These are phyloP conservation scores for Ceratocystis alfenasii DNA, from an alignment of 2,329 filamentous ascomycete genomes.

Conservation along the genomic window DNA sequence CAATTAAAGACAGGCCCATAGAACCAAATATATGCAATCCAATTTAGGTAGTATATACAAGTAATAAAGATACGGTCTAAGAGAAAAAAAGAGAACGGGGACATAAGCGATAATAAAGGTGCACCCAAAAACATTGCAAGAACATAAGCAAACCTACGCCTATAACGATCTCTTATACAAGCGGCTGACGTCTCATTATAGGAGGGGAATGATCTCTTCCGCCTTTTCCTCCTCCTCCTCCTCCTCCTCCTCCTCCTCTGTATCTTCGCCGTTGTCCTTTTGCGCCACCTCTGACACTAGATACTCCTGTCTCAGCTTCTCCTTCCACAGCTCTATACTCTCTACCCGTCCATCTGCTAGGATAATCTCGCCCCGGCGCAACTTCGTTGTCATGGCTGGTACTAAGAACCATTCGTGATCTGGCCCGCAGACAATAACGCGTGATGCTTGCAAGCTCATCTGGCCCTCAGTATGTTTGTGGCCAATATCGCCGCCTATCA, in stretches of 20 bases:
- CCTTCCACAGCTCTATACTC: constrained; percentile 31
- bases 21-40: not conserved
- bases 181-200: not conserved
- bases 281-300: not conserved
- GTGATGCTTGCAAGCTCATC: constrained; percentile 27
- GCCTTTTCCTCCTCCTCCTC: not conserved
- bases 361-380: constrained; percentile 34
- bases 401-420: constrained; percentile 33
- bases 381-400: constrained; percentile 29
- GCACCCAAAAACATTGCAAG: not conserved
- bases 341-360: constrained; percentile 28
- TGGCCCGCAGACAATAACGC: constrained; percentile 29
- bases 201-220: not conserved
- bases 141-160: not conserved
- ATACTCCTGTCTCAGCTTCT: constrained; percentile 25
- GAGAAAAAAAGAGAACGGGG: not conserved
- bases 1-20: not conserved
- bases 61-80: not conserved
- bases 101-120: not conserved
- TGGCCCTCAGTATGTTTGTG: constrained; percentile 25
- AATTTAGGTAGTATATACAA: not conserved
- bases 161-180: no score
- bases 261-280: not conserved
- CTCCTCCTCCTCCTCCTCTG: not conserved
- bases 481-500: constrained; percentile 11